Conservation (phyloP, 1,139 yeast genomes). For the Pichia norvegensis region DNA sequence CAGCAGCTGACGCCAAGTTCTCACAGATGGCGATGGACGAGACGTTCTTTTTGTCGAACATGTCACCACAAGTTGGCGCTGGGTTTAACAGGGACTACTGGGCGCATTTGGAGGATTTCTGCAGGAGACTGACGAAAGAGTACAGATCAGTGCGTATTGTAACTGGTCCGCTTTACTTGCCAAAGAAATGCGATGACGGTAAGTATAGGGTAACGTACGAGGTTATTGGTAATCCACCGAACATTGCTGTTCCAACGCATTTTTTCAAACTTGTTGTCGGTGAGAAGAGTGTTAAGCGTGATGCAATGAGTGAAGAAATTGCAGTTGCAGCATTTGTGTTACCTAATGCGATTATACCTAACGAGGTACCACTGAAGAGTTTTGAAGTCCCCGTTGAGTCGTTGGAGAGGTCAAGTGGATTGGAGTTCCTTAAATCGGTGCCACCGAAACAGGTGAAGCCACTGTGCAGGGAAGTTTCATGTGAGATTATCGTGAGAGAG, state of each 20-base stretch:
- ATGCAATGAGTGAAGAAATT: constrained; percentile 38
- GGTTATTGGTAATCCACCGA: constrained; percentile 95
- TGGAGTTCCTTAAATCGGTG: constrained; percentile 67
- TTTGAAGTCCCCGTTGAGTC: constrained; percentile 90
- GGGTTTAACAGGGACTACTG: constrained; percentile 96
- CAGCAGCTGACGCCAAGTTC: constrained; percentile 95
- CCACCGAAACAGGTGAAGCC: constrained; percentile 54
- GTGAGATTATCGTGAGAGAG: constrained; percentile 79
- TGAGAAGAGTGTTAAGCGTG: constrained; percentile 42
- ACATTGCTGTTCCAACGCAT: constrained; percentile 94
- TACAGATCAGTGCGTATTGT: constrained; percentile 74
- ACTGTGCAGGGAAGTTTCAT: constrained; percentile 71
- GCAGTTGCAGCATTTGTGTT: constrained; percentile 89
- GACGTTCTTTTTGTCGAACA: constrained; percentile 81
- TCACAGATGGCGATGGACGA: constrained; percentile 90
- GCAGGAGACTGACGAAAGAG: constrained; percentile 60
- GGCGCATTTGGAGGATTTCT: constrained; percentile 94
- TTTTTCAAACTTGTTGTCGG: constrained; percentile 87
- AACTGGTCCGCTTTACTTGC: constrained; percentile 91
- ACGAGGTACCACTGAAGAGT: constrained; percentile 57
- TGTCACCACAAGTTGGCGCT: constrained; percentile 95
- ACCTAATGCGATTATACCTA: constrained; percentile 74
- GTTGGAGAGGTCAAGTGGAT: constrained; percentile 77
- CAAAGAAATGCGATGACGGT: constrained; percentile 65
- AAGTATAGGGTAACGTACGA: constrained; percentile 82